These are phyloP conservation scores for Solanum ossicruentum DNA, from an alignment of 257 asterid genomes.

Conservation along the genomic window DNA sequence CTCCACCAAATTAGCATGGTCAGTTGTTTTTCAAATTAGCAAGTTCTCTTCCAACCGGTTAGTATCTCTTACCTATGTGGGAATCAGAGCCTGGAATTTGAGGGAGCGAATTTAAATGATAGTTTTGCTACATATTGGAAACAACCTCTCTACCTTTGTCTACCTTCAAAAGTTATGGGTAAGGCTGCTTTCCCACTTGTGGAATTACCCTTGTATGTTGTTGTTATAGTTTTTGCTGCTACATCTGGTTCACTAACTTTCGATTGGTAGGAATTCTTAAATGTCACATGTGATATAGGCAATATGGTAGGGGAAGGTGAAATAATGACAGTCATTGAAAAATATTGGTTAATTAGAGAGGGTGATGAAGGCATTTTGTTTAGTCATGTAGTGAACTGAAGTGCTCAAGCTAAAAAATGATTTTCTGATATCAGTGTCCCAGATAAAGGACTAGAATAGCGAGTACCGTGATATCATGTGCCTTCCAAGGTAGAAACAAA, in stretches of 20 bases:
- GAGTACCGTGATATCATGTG: neutral
- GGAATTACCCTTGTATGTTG: neutral
- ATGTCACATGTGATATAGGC: neutral
- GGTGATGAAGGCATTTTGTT: neutral
- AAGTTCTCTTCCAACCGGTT: neutral
- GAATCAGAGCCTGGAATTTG: neutral
- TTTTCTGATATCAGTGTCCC: conserved; percentile 1
- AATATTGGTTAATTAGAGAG: neutral
- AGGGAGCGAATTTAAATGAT: neutral
- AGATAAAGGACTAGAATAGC: conserved; percentile 1
- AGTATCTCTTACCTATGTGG: neutral
- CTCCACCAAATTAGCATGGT: neutral
- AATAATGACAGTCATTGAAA: neutral
- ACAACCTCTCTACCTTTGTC: neutral
- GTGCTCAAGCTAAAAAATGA: neutral
- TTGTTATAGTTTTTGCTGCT: neutral
- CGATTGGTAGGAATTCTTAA: neutral
- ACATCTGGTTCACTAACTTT: neutral
- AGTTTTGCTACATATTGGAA: neutral
- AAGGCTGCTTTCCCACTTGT: neutral
- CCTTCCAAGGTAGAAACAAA: neutral
- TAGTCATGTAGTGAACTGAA: neutral
- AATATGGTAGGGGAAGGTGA: neutral
- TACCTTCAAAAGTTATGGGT: neutral
- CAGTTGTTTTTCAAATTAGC: neutral